Evolutionary conservation across 352 stramenopile species (phyloP), one percentile per base, ranked within the genome.

Genomic region (Peronospora farinosa): DNA sequence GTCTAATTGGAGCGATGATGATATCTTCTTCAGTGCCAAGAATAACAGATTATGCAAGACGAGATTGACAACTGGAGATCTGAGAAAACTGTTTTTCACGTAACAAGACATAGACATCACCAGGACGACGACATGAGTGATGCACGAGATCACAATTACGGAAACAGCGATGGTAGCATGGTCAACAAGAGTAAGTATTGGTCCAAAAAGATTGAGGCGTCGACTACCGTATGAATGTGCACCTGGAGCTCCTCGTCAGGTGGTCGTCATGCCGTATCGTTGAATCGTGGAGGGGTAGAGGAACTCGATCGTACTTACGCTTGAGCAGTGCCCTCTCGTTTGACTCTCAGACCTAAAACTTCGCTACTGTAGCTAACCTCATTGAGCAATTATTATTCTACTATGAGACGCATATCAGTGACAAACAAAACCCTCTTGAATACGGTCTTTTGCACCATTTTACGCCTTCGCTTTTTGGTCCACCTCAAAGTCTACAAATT

Each of bases 171-270:
- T 21, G 19, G 19, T 21, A 21, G 19, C 19, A 3, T 21, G 19
- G 19, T n/a, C n/a, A n/a, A n/a, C n/a, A n/a, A n/a, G n/a, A n/a
- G n/a, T n/a, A n/a, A n/a, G n/a, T n/a, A n/a, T n/a, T n/a, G n/a
- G n/a, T 91, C 79, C 54, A 91, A 66, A 49, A 75, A 86, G 57
- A 84, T 70, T 38, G 88, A 69, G 15, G 75, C 74, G 19, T 63
- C 72, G 35, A 51, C 76, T 9, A 87, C 69, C 8, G 72, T 69
- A 52, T 91, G 77, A 46, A 76, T 69, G 15, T 69, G 69, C 47
- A 91, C 61, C 40, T 85, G 73, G 47, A 91, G 88, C 49, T 82
- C 72, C 37, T 78, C 79, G 79, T 75, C 79, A 91, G 5, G 61
- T 54, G 32, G 63, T 30, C 39, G 75, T 78, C 73, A 91, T 86